Evolutionary conservation across 495 filamentous ascomycete genomes (phyloP).

Genomic region (Neurospora sp.): DNA sequence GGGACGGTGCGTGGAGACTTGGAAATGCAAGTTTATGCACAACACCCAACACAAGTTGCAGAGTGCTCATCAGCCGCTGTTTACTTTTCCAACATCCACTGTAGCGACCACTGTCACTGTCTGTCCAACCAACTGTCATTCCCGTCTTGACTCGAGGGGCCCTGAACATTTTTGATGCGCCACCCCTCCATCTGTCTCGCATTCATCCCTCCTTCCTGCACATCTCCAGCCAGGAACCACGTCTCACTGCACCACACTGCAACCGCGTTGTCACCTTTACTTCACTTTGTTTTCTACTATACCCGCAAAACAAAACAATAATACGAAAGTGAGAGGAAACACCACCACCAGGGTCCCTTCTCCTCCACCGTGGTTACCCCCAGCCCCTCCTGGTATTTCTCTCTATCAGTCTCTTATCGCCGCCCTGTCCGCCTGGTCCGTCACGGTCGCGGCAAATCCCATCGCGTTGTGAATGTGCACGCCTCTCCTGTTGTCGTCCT

Average conservation of each 20-base stretch:
- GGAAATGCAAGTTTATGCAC: neutral
- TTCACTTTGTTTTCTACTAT: neutral
- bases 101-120: neutral
- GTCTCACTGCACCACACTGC: neutral
- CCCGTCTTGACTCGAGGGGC: neutral
- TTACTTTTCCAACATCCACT: neutral
- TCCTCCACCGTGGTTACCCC: neutral
- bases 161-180: neutral
- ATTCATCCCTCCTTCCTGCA: neutral
- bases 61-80: neutral
- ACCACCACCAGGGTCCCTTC: neutral
- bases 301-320: neutral
- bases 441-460: neutral
- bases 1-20: neutral
- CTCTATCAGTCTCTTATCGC: neutral
- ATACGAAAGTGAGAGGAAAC: neutral
- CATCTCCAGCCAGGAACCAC: constrained; percentile 1
- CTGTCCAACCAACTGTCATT: neutral
- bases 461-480: constrained; percentile 5
- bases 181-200: neutral
- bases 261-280: constrained; percentile 1
- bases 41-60: neutral
- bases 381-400: neutral
- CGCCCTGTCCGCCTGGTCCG: neutral
- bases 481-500: constrained; percentile 1